Percentiles rank a stretch among this genome's conserved stretches.
Conservation (phyloP, 768 basidiomycete species). For the Filobasidium wieringae region DNA sequence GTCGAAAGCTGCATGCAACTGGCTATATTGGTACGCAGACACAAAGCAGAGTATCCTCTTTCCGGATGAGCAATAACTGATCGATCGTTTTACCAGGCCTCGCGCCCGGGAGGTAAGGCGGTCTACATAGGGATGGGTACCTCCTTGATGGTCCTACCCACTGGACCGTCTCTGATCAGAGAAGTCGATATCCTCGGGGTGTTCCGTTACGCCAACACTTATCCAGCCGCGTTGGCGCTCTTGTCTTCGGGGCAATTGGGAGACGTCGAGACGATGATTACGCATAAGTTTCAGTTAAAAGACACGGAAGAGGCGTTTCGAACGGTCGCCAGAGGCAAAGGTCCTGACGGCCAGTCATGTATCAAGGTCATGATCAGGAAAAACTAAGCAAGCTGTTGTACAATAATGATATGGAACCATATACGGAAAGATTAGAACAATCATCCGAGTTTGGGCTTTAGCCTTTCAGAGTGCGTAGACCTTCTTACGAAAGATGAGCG, state of each 20-base stretch:
- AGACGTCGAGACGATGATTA: constrained; percentile 58
- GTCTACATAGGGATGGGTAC: constrained; percentile 95
- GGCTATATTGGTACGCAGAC: constrained; percentile 72
- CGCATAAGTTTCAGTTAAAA: constrained; percentile 46
- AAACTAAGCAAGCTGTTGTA: too few relatives aligned
- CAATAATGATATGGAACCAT: too few relatives aligned
- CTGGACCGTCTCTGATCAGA: constrained; percentile 65
- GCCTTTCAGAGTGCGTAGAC: too few relatives aligned
- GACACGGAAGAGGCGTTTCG: constrained; percentile 68
- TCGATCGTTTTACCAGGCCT: constrained; percentile 47
- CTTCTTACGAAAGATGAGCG: too few relatives aligned
- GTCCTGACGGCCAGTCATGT: constrained; percentile 66
- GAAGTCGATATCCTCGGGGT: constrained; percentile 88
- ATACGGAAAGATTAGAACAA: too few relatives aligned
- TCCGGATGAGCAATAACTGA: constrained; percentile 13
- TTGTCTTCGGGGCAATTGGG: constrained; percentile 56
- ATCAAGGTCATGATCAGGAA: constrained; percentile 82
- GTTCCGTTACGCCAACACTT: constrained; percentile 76
- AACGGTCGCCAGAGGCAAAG: constrained; percentile 61
- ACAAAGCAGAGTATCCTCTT: background rate
- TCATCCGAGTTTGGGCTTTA: too few relatives aligned
- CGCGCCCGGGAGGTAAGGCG: constrained; percentile 73
- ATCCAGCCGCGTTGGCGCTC: constrained; percentile 66
- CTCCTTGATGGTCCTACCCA: constrained; percentile 65
- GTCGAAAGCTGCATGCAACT: constrained; percentile 84